phyloP scores from a whole-genome alignment of 2,329 filamentous ascomycete species.

The Aspergillus uvarum region DNA sequence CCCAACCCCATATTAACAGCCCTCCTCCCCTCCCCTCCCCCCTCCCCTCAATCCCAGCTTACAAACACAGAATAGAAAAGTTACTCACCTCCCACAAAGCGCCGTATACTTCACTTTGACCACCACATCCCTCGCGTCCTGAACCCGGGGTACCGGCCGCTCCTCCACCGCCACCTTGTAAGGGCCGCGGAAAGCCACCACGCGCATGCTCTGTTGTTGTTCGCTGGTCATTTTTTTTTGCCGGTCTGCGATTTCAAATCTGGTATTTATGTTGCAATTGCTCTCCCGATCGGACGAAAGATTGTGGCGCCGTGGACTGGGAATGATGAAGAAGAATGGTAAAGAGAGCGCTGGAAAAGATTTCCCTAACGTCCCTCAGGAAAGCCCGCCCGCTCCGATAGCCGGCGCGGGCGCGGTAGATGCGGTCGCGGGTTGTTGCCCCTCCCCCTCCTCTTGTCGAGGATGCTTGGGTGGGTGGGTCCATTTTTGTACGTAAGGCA shows the following conservation, averaged over 20 bases:
- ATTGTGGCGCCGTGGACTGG: too few relatives aligned
- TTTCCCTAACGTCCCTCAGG: background rate
- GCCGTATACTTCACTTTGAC: conserved; percentile 81
- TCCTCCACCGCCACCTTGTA: conserved; percentile 74
- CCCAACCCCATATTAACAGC: background rate
- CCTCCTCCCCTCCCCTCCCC: background rate
- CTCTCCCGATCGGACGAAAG: too few relatives aligned
- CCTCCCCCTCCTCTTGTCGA: background rate
- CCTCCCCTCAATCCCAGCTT: background rate
- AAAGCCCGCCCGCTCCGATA: background rate
- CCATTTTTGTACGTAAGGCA: background rate
- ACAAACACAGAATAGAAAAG: background rate
- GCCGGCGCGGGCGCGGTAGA: background rate
- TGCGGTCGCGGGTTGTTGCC: background rate
- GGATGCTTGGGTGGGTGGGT: background rate
- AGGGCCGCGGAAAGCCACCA: conserved; percentile 81
- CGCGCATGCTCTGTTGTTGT: conserved; percentile 68
- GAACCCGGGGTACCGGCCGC: conserved; percentile 72
- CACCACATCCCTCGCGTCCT: conserved; percentile 71
- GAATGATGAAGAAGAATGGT: too few relatives aligned
- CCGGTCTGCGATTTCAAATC: too few relatives aligned
- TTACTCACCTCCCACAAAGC: conserved; percentile 76
- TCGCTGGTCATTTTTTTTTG: conserved; percentile 28
- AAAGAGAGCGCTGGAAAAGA: background rate
- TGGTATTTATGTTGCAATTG: too few relatives aligned